Base-by-base conservation (phyloP, 306 rosid genomes). In the Ochetophila trinervis region DNA sequence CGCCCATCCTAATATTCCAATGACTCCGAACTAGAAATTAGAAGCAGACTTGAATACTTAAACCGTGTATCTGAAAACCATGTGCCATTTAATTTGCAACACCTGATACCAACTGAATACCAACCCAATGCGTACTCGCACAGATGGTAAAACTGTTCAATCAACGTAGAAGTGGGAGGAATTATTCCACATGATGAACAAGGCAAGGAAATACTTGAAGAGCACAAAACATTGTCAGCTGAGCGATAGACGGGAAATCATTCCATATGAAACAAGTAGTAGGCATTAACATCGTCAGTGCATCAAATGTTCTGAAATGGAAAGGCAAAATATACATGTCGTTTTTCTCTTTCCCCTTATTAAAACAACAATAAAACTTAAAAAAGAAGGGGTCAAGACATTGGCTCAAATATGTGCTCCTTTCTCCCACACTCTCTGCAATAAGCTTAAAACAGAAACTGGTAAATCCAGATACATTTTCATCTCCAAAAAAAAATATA, bases 311-410 rank as follows among this genome's bases (percentile, higher is more conserved):
- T 71, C 64, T 50, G 37, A 80, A 83, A 64, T 54, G 65, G 67
- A 55, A 59, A 70, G 69, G 40, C 40, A 77, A 80, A 78, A 82
- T 60, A 42, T 79, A 84, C 91, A 85, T 21, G 77, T 67, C 80
- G 75, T 73, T 79, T 78, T 63, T 73, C 73, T 77, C 24, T 72
- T 70, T 72, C 87, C 88, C 86, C 83, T 87, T 83, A 85, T 84
- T 84, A 63, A 67, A 74, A 20, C 75, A 80, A 72, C 65, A 27
- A 37, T 8, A 19, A 73, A 75, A 80, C 68, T 71, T 19, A 37
- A 15, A 17, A 74, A 79, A 78, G 60, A 63, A 42, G 57, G 69
- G 81, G 81, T 36, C 32, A 60, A 66, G 78, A 62, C 67, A 65
- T 60, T 70, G 63, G 79, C 69, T 69, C 71, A 73, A 37, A 67